These are phyloP conservation scores for Daldinia sp. DNA, from an alignment of 2,329 filamentous ascomycete genomes.

Conservation along the genomic window DNA sequence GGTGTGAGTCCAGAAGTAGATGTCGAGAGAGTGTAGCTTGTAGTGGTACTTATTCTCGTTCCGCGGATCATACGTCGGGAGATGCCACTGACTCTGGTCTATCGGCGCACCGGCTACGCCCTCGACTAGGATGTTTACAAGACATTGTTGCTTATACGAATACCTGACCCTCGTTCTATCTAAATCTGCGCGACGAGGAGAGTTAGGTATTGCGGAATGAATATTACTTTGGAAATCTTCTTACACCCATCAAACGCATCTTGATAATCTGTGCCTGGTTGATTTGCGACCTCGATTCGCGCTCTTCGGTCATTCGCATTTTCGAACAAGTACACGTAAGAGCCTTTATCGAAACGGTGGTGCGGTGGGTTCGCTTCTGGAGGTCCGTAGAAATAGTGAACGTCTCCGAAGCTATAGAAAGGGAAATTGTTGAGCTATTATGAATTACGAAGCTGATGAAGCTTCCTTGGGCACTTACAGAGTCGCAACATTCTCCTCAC, in stretches of 20 bases:
- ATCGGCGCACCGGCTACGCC: constrained; percentile 49
- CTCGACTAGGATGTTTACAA: constrained; percentile 73
- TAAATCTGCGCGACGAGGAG: constrained; percentile 59
- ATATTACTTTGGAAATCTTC: constrained; percentile 43
- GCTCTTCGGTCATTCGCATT: constrained; percentile 72
- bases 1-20: constrained; percentile 81
- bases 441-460: not conserved
- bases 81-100: constrained; percentile 72
- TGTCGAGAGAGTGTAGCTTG: constrained; percentile 75
- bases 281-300: constrained; percentile 79
- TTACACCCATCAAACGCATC: constrained; percentile 81
- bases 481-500: constrained; percentile 58
- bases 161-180: constrained; percentile 72
- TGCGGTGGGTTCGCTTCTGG: constrained; percentile 73
- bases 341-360: constrained; percentile 81
- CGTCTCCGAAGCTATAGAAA: constrained; percentile 71
- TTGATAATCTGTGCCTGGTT: constrained; percentile 76
- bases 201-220: constrained; percentile 11
- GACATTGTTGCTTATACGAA: constrained; percentile 76
- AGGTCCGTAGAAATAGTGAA: constrained; percentile 82
- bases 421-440: not conserved
- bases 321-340: constrained; percentile 83
- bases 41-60: constrained; percentile 84
- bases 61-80: constrained; percentile 74
- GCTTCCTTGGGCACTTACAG: constrained; percentile 50